A percentile compares a stretch with the other conserved stretches of the same genome.
Evolutionary conservation across 345 rosid genomes (phyloP).

Genomic region (Eucalyptus coolabah): DNA sequence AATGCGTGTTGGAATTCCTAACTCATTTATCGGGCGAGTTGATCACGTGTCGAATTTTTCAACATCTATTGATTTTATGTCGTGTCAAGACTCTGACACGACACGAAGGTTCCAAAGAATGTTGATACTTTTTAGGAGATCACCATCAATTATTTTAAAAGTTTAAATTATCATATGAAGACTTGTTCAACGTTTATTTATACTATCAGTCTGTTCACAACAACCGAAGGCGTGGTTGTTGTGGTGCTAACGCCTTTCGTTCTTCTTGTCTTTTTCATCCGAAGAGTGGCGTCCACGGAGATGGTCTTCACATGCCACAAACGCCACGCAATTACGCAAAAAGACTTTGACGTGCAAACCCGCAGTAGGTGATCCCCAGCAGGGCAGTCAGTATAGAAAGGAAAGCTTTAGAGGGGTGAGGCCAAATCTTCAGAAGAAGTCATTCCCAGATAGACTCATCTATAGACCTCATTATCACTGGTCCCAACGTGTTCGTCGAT

Average conservation of each 20-base stretch:
- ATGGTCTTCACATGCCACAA: not conserved
- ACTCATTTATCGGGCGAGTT: rapidly evolving
- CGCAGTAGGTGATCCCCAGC: not conserved
- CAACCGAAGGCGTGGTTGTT: not conserved
- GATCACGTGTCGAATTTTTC: too few species aligned
- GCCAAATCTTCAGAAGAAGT: not conserved
- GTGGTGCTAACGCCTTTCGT: not conserved
- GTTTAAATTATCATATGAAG: too few species aligned
- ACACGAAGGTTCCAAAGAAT: too few species aligned
- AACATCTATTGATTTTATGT: too few species aligned
- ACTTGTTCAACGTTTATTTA: not conserved
- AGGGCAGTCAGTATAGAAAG: not conserved
- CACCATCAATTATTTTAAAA: too few species aligned
- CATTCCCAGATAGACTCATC: not conserved
- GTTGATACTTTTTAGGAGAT: too few species aligned
- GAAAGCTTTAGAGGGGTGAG: not conserved
- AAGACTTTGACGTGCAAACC: not conserved
- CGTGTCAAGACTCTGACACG: too few species aligned
- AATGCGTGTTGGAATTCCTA: rapidly evolving
- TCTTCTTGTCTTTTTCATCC: not conserved
- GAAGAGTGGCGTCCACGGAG: not conserved
- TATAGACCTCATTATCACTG: not conserved
- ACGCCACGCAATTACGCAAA: not conserved
- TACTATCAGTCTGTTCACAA: not conserved
- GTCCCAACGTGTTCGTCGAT: not conserved